Conservation (phyloP, 495 filamentous ascomycete genomes). For the Cercophora scortea region DNA sequence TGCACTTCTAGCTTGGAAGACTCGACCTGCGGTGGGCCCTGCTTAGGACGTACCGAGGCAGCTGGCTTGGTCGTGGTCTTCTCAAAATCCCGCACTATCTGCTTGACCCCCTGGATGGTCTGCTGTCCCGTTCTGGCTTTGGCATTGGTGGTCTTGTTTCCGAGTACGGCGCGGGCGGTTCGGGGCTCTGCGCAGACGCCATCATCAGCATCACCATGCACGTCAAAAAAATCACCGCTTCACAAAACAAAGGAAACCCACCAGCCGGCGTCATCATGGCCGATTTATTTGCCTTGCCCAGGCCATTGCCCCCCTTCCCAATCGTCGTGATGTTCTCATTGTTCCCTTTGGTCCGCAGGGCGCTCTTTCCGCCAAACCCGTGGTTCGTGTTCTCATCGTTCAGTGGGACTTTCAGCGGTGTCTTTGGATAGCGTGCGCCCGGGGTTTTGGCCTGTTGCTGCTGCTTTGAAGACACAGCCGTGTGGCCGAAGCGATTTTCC, state of each 20-base stretch:
- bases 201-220: no score
- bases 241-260: slow-evolving; percentile 9
- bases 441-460: slow-evolving; percentile 73
- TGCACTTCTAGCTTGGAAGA: slow-evolving; percentile 38
- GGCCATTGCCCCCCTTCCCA: slow-evolving; percentile 46
- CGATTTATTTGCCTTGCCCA: slow-evolving; percentile 38
- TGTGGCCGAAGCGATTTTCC: slow-evolving; percentile 75
- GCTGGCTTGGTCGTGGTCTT: slow-evolving; percentile 32
- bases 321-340: slow-evolving; percentile 56
- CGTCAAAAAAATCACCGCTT: no score
- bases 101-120: slow-evolving; percentile 30
- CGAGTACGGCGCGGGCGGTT: slow-evolving; percentile 66
- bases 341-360: slow-evolving; percentile 46
- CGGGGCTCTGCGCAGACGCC: slow-evolving; percentile 44
- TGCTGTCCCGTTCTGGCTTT: slow-evolving; percentile 67
- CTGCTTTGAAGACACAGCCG: slow-evolving; percentile 72
- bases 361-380: slow-evolving; percentile 56
- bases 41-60: slow-evolving; percentile 25
- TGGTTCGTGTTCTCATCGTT: slow-evolving; percentile 77
- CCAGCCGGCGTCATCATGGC: slow-evolving; percentile 66
- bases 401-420: slow-evolving; percentile 71
- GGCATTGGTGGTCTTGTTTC: slow-evolving; percentile 92
- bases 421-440: slow-evolving; percentile 66
- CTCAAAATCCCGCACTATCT: slow-evolving; percentile 30
- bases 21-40: slow-evolving; percentile 36